phyloP scores from a whole-genome alignment of 108 stramenopile genomes.

The Aureococcus anophagefferens region DNA sequence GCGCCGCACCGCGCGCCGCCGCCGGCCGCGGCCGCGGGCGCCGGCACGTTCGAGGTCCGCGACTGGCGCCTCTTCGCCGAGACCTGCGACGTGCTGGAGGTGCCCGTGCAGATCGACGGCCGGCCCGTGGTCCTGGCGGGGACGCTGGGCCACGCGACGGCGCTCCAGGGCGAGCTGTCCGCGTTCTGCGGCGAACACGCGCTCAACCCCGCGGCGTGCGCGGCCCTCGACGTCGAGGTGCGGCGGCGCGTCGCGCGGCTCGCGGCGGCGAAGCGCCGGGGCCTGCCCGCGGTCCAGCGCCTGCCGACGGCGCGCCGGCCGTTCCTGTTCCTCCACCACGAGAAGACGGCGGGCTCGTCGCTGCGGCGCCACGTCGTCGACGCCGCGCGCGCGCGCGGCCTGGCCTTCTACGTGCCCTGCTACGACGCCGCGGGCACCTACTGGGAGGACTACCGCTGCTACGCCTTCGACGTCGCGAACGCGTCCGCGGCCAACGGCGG shows the following conservation, averaged over 20 bases:
- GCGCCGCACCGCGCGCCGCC: too few relatives aligned
- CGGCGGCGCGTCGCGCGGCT: too few relatives aligned
- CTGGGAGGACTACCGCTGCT: slow-evolving; percentile 9
- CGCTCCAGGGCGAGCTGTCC: background rate
- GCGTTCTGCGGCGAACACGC: background rate
- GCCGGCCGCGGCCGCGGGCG: too few relatives aligned
- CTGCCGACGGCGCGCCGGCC: slow-evolving; percentile 4
- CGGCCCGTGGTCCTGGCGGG: too few relatives aligned
- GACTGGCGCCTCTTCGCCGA: background rate
- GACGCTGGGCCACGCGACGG: background rate
- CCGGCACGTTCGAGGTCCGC: background rate
- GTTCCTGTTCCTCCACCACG: slow-evolving; percentile 27
- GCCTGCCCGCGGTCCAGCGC: slow-evolving; percentile 8
- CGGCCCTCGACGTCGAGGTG: background rate
- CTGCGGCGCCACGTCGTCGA: slow-evolving; percentile 7
- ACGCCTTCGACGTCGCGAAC: slow-evolving; percentile 14
- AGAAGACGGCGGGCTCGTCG: slow-evolving; percentile 18
- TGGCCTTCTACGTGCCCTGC: slow-evolving; percentile 13
- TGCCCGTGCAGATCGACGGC: too few relatives aligned
- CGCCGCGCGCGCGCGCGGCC: background rate
- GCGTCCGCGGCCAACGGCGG: slow-evolving; percentile 5
- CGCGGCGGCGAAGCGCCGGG: too few relatives aligned
- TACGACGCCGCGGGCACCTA: slow-evolving; percentile 1
- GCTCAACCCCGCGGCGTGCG: background rate
- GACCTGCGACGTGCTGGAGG: too few relatives aligned